Evolutionary conservation across 257 asterid species (phyloP), one percentile per base, ranked within the genome.

Genomic region (Petunia secreta): DNA sequence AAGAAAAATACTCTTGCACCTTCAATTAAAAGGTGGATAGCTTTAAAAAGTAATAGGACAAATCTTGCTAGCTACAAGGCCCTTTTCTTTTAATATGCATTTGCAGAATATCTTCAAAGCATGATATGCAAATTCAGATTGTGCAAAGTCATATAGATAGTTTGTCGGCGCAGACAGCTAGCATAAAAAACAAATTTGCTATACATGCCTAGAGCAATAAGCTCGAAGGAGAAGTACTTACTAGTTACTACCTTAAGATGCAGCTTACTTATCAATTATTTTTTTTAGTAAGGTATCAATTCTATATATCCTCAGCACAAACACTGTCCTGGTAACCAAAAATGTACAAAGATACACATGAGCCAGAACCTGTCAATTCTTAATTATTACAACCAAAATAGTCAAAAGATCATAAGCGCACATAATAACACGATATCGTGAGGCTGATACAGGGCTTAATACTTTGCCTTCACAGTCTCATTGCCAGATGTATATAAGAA

Each of bases 401-500:
- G 43, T 71, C 59, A 71, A 71, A 71, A 71, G 3, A 25, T 48
- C 58, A 71, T 9, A 34, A 3, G 77, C 9, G 1, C 77, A 48
- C 60, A 11, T 10, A 6, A 48, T 48, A 25, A 71, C 38, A 34
- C 10, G 77, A 25, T 10, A 69, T 5, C 25, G 46, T 6, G 16
- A 71, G 60, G 41, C 60, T 48, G 60, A 11, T 25, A 59, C 77
- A 25, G 77, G 6, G 34, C 77, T 48, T 71, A 50, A 48, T 48
- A 71, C 60, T 48, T 25, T 25, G 25, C 25, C 25, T 59, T 71
- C 44, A 48, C 43, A 48, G 48, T 48, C 77, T 60, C 34, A 0
- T 25, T n/a, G 10, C 44, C 60, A 4, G 60, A 71, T 71, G 60
- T 34, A 71, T 4, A 60, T 34, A 71, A 71, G 60, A 48, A 5